Evolutionary conservation across 1,284 basidiomycete species (phyloP).

Genomic region (Cutaneotrichosporon sp.): DNA sequence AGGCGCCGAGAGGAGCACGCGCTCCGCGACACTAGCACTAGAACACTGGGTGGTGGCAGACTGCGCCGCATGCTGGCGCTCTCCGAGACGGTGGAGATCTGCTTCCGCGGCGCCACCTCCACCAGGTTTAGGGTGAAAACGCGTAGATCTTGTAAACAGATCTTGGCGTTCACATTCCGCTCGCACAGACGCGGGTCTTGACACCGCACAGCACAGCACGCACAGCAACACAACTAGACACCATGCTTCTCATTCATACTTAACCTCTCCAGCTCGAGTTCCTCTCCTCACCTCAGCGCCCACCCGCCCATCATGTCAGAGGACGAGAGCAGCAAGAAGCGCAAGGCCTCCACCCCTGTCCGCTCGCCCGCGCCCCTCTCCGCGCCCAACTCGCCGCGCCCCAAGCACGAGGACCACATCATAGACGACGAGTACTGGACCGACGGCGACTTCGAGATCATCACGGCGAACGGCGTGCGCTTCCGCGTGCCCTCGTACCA

Average conservation of each 20-base stretch:
- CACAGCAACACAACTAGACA: not conserved
- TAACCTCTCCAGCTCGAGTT: not conserved
- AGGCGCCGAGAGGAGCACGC: too few species aligned
- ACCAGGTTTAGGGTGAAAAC: too few species aligned
- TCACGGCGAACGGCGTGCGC: not conserved
- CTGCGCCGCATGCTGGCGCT: too few species aligned
- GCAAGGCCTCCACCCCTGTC: not conserved
- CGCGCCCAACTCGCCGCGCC: not conserved
- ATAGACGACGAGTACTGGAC: not conserved
- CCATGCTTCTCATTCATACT: not conserved
- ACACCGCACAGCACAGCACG: too few species aligned
- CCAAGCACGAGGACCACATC: not conserved
- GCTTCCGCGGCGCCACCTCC: too few species aligned
- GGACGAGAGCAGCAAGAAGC: not conserved
- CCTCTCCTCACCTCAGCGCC: not conserved
- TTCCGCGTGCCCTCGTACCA: not conserved
- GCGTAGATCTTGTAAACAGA: too few species aligned
- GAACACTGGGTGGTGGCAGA: too few species aligned
- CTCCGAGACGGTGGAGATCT: too few species aligned
- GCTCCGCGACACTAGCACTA: too few species aligned
- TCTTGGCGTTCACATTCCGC: too few species aligned
- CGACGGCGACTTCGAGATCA: conserved; percentile 4
- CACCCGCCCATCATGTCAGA: not conserved
- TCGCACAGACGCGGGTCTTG: not conserved
- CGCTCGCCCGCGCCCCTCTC: not conserved